Evolutionary conservation across 2,329 filamentous ascomycete genomes (phyloP).

Genomic region (Aplosporella prunicola): DNA sequence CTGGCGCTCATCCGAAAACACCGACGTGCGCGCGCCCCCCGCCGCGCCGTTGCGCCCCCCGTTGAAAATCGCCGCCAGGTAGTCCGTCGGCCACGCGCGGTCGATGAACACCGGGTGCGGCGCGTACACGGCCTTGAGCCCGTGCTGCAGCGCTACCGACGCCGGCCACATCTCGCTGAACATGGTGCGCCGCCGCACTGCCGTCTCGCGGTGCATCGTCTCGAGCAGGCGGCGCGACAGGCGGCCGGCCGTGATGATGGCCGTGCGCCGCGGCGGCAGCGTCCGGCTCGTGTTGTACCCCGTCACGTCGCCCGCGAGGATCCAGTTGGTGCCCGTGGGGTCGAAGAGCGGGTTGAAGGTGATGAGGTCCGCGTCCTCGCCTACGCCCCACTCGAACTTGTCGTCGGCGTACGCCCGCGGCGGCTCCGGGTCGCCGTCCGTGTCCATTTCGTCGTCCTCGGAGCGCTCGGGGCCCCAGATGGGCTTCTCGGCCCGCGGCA

Average conservation of each 20-base stretch:
- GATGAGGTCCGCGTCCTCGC: slow-evolving; percentile 65
- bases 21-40: slow-evolving; percentile 38
- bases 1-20: slow-evolving; percentile 43
- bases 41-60: slow-evolving; percentile 44
- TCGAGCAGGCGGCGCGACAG: slow-evolving; percentile 56
- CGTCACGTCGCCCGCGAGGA: slow-evolving; percentile 60
- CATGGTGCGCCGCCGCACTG: slow-evolving; percentile 59
- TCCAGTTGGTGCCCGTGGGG: slow-evolving; percentile 60
- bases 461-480: slow-evolving; percentile 41
- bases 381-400: slow-evolving; percentile 54
- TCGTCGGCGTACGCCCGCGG: slow-evolving; percentile 48
- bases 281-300: slow-evolving; percentile 51
- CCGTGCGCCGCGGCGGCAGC: slow-evolving; percentile 56
- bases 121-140: slow-evolving; percentile 64
- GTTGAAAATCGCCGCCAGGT: slow-evolving; percentile 48
- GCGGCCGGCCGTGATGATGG: slow-evolving; percentile 63
- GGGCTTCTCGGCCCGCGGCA: slow-evolving; percentile 30
- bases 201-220: slow-evolving; percentile 68
- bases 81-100: slow-evolving; percentile 45
- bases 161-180: slow-evolving; percentile 74
- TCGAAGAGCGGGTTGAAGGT: slow-evolving; percentile 72
- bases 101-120: slow-evolving; percentile 50
- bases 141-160: slow-evolving; percentile 61
- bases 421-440: slow-evolving; percentile 44
- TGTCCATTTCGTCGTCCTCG: slow-evolving; percentile 39